Conservation (phyloP, 345 rosid genomes). For the Angophora floribunda region DNA sequence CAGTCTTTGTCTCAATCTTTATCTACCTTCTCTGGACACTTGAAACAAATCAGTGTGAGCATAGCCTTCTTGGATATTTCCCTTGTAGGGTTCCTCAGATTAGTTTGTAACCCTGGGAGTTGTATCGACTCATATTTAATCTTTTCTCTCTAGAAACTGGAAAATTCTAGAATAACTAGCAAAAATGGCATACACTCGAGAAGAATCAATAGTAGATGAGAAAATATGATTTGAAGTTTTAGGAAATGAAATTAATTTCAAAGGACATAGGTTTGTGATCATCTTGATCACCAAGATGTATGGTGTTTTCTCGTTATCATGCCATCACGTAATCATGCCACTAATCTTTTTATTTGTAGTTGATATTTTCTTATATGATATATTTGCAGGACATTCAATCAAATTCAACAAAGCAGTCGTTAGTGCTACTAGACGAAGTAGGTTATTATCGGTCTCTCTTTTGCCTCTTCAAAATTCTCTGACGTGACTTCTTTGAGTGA, state of each 20-base stretch:
- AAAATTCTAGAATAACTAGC: not conserved
- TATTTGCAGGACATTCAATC: slow-evolving; percentile 63
- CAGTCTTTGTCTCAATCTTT: slow-evolving; percentile 86
- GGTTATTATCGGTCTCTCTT: slow-evolving; percentile 5
- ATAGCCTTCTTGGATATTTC: not conserved
- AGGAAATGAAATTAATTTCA: not conserved
- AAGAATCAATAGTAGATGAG: not conserved
- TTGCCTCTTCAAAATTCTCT: not conserved
- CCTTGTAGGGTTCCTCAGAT: not conserved
- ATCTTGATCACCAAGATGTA: not conserved
- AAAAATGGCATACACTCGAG: not conserved
- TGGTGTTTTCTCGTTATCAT: not conserved
- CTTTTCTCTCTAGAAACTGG: not conserved
- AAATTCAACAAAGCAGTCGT: slow-evolving; percentile 61
- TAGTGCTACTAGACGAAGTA: slow-evolving; percentile 95
- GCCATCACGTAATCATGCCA: not conserved
- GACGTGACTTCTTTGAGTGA: not conserved
- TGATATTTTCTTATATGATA: not conserved
- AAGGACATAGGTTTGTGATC: not conserved
- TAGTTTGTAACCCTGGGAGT: not conserved
- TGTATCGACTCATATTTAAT: not conserved
- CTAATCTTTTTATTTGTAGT: not conserved
- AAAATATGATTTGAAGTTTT: not conserved
- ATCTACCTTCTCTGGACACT: slow-evolving; percentile 92
- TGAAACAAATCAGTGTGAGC: slow-evolving; percentile 85